phyloP scores from a whole-genome alignment of 2,329 filamentous ascomycete genomes.

The Phyllosticta citriasiana region DNA sequence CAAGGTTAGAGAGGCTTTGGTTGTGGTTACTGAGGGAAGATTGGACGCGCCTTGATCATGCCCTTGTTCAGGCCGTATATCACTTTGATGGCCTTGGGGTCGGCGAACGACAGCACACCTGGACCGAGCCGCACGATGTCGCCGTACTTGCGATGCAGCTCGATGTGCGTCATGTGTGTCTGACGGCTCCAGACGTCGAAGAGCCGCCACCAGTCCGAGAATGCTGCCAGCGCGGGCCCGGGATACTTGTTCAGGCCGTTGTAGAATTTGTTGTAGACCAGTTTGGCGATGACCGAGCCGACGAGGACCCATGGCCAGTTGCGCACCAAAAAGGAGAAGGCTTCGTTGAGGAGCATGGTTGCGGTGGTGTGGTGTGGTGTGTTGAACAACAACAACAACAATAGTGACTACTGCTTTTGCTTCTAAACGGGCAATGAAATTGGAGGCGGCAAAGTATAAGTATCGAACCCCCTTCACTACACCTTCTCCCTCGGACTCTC shows the following conservation, averaged over 20 bases:
- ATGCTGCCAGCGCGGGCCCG: constrained; percentile 57
- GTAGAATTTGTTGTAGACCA: constrained; percentile 38
- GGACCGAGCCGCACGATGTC: constrained; percentile 67
- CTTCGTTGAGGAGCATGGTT: constrained; percentile 27
- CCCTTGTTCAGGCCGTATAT: constrained; percentile 81
- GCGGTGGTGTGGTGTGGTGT: background rate
- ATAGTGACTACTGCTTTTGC: background rate
- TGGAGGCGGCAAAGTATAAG: background rate
- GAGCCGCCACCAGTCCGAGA: constrained; percentile 67
- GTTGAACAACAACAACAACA: background rate
- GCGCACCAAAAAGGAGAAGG: constrained; percentile 22
- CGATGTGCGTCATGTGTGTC: constrained; percentile 58
- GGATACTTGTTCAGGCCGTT: constrained; percentile 60
- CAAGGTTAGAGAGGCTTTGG: background rate
- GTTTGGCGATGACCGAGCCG: constrained; percentile 21
- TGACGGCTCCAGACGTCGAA: constrained; percentile 55
- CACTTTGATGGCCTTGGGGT: constrained; percentile 60
- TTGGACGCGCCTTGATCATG: constrained; percentile 54
- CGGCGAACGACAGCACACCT: constrained; percentile 62
- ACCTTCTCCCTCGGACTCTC: background rate
- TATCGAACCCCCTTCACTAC: too few relatives aligned
- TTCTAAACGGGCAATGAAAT: background rate
- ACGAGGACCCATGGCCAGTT: constrained; percentile 35
- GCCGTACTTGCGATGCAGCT: constrained; percentile 60
- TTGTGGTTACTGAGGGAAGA: background rate